Base-by-base conservation (phyloP, 768 basidiomycete genomes). In the Suillus plorans region DNA sequence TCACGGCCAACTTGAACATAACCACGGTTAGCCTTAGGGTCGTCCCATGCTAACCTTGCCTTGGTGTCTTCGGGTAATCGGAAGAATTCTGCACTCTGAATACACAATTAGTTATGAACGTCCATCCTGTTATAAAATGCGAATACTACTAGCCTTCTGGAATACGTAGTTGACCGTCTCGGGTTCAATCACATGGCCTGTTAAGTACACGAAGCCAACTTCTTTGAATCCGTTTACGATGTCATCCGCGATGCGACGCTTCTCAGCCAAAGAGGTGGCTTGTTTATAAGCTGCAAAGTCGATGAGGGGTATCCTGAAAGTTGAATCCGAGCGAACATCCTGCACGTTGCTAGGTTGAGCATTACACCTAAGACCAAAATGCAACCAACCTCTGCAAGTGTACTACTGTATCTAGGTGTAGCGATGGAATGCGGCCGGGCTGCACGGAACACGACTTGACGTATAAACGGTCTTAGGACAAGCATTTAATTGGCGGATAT, bases 1-100 rank as follows among this genome's bases (percentile, higher is more conserved):
- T 96, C 94, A 22, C 94, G 85, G 20, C 94, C 94, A 45, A 91
- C 80, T 67, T 81, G 79, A 58, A 95, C 91, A 73, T 94, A 95
- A 39, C 94, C 94, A 63, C 94, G 84, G 70, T 96, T 94, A 9
- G 92, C 84, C 47, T 91, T 86, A 65, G 93, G 92, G 72, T 93
- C 91, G 63, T 91, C 89, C 93, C 93, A 95, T 63, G 87, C 86
- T 7, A 61, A 20, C 31, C 28, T 58, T 61, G 85, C 90, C 80
- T 94, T 94, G 52, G 79, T 74, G 55, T 87, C 84, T 52, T 75
- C 70, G 5, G 92, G 86, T 62, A 95, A 74, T 37, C 72, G 69
- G 69, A 95, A 95, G 80, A 95, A 94, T 53, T 86, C 82, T 16
- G 84, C 85, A 70, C 91, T 94, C 93, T 95, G 28, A 5, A 37